phyloP scores from a whole-genome alignment of 129 eudicot species.

The Kitagawia praeruptora region DNA sequence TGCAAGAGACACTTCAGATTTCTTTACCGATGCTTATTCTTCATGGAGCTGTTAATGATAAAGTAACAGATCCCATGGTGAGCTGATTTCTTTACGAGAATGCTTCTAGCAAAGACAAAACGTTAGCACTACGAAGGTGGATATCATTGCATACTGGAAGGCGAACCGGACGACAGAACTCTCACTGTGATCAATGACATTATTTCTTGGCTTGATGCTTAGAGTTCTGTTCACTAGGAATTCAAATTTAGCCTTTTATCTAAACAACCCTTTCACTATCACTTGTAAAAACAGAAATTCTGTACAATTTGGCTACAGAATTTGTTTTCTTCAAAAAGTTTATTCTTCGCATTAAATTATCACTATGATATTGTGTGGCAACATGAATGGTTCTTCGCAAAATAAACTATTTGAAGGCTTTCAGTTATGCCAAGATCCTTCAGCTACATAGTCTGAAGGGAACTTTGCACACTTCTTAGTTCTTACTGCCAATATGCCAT shows the following conservation, averaged over 20 bases:
- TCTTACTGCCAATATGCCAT: neutral
- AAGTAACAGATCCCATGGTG: constrained; percentile 65
- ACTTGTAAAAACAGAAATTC: neutral
- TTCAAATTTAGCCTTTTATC: neutral
- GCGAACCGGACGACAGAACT: constrained; percentile 84
- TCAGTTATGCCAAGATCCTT: neutral
- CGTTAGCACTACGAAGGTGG: constrained; percentile 71
- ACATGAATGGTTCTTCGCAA: neutral
- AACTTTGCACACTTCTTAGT: neutral
- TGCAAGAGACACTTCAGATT: constrained; percentile 32
- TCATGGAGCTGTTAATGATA: constrained; percentile 76
- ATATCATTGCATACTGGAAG: constrained; percentile 83
- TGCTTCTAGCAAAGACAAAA: constrained; percentile 67
- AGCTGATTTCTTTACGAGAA: constrained; percentile 64
- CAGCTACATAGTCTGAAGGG: neutral
- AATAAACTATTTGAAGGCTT: too few relatives aligned
- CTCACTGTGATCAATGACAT: constrained; percentile 59
- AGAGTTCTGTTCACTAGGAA: constrained; percentile 28
- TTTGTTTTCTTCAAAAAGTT: neutral
- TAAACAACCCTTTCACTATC: neutral
- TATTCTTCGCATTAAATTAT: neutral
- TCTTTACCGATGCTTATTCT: constrained; percentile 67
- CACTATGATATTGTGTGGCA: neutral
- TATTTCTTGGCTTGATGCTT: constrained; percentile 63
- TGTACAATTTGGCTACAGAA: neutral